Conservation (phyloP, 1,139 yeast species). For the Zhuliangozyma parablackwelliae region DNA sequence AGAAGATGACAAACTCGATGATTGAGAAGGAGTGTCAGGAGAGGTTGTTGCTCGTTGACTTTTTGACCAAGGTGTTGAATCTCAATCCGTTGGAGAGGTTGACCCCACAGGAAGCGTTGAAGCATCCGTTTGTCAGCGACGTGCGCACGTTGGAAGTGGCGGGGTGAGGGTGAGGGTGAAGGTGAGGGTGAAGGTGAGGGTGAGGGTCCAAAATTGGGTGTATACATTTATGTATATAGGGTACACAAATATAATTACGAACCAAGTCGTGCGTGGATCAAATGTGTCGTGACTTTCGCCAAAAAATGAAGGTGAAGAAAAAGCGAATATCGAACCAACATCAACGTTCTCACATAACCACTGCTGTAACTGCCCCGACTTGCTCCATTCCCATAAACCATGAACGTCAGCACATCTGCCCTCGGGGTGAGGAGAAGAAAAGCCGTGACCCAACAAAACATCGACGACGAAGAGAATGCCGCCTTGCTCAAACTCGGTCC, state of each 20-base stretch:
- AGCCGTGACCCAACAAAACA: slow-evolving; percentile 52
- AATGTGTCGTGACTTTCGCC: too few species aligned
- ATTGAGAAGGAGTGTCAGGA: slow-evolving; percentile 70
- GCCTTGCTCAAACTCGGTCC: slow-evolving; percentile 84
- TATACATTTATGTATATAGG: too few species aligned
- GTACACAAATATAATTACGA: too few species aligned
- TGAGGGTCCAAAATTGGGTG: too few species aligned
- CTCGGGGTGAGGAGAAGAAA: slow-evolving; percentile 76
- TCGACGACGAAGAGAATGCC: slow-evolving; percentile 87
- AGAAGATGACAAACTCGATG: slow-evolving; percentile 61
- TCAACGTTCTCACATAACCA: too few species aligned
- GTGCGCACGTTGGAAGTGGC: slow-evolving; percentile 9
- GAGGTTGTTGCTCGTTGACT: slow-evolving; percentile 69
- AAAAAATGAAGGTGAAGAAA: too few species aligned
- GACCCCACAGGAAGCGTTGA: slow-evolving; percentile 92
- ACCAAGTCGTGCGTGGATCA: too few species aligned
- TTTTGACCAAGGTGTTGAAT: slow-evolving; percentile 71
- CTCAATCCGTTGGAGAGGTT: slow-evolving; percentile 90
- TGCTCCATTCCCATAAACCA: too few species aligned
- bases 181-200: too few species aligned
- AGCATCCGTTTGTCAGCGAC: slow-evolving; percentile 79
- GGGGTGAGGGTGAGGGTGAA: too few species aligned
- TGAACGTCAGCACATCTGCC: slow-evolving; percentile 90
- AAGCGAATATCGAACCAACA: too few species aligned
- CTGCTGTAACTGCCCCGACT: too few species aligned